Evolutionary conservation across 345 rosid genomes (phyloP).

Genomic region (Populus ilicifolia): DNA sequence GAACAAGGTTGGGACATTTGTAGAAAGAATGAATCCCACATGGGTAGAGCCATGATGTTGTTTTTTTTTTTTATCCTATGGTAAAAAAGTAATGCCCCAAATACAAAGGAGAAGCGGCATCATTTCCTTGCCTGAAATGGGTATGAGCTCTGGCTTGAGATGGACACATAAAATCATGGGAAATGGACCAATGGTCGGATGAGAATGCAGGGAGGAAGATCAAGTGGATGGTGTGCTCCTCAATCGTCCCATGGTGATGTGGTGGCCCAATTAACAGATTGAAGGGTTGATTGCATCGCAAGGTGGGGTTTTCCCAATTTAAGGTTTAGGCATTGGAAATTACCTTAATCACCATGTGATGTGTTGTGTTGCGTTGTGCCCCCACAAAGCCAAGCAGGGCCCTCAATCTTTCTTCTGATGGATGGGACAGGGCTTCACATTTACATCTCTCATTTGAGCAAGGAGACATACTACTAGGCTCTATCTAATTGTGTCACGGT

Average conservation of each 20-base stretch:
- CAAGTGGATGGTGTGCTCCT: background rate
- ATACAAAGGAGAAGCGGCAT: too few species aligned
- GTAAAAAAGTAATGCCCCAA: background rate
- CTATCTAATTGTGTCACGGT: too few species aligned
- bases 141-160: background rate
- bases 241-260: background rate
- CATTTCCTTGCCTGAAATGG: background rate
- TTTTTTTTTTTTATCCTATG: background rate
- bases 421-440: too few species aligned
- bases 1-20: background rate
- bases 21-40: background rate
- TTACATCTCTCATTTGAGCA: too few species aligned
- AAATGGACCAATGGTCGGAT: background rate
- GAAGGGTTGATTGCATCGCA: background rate
- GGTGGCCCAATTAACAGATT: background rate
- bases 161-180: background rate
- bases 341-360: too few species aligned
- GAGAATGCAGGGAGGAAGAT: background rate
- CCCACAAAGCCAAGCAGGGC: too few species aligned
- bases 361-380: too few species aligned
- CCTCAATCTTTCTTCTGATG: too few species aligned
- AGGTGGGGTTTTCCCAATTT: background rate
- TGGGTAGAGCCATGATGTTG: background rate
- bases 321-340: background rate
- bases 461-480: too few species aligned